These are phyloP conservation scores for Pichia norvegensis DNA, from an alignment of 1,139 yeast genomes.

Conservation along the genomic window DNA sequence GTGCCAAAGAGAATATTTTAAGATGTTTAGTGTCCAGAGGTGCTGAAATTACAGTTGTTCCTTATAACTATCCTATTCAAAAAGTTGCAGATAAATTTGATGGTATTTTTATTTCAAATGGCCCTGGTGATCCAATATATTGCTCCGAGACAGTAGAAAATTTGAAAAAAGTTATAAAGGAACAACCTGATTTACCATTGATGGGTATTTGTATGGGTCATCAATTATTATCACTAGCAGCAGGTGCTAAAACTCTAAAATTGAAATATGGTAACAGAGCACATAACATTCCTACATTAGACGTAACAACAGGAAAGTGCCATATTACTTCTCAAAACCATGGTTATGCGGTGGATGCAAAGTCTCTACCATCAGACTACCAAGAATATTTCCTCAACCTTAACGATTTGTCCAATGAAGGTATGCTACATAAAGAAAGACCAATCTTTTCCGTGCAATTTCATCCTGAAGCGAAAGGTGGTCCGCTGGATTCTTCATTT, in stretches of 20 bases:
- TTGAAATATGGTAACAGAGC: slow-evolving; percentile 98
- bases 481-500: slow-evolving; percentile 87
- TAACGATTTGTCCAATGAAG: slow-evolving; percentile 94
- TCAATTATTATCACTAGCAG: slow-evolving; percentile 87
- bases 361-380: slow-evolving; percentile 71
- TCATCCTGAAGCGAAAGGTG: slow-evolving; percentile 99
- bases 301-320: slow-evolving; percentile 81
- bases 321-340: slow-evolving; percentile 98
- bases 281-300: slow-evolving; percentile 94
- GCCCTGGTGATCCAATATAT: slow-evolving; percentile 98
- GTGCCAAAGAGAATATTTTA: slow-evolving; percentile 93
- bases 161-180: slow-evolving; percentile 63
- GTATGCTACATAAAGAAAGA: slow-evolving; percentile 78
- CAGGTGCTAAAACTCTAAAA: slow-evolving; percentile 88
- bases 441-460: slow-evolving; percentile 96
- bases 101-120: slow-evolving; percentile 90
- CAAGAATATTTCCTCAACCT: slow-evolving; percentile 82
- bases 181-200: slow-evolving; percentile 64
- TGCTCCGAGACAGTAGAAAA: slow-evolving; percentile 74
- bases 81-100: slow-evolving; percentile 88
- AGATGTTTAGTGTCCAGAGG: slow-evolving; percentile 92
- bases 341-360: slow-evolving; percentile 91
- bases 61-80: slow-evolving; percentile 88
- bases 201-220: slow-evolving; percentile 97
- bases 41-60: slow-evolving; percentile 92